A percentile compares a stretch with the other conserved stretches of the same genome.
Conservation (phyloP, 495 filamentous ascomycete genomes). For the Apodospora peruviana region DNA sequence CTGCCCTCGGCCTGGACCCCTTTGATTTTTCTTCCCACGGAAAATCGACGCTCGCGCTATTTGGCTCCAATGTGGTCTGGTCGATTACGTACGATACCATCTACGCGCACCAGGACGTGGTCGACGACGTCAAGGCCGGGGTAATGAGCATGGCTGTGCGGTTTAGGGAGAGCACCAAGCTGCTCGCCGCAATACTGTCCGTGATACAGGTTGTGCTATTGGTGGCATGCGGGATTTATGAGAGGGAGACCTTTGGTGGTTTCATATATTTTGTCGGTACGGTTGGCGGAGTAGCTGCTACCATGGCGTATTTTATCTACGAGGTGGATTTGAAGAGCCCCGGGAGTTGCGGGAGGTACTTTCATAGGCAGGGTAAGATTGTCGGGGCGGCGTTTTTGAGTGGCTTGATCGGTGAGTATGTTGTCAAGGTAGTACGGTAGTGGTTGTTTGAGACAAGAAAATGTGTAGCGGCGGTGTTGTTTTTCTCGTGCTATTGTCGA, state of each 20-base stretch:
- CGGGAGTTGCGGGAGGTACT: constrained; percentile 34
- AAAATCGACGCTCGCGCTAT: constrained; percentile 4
- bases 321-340: constrained; percentile 30
- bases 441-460: neutral
- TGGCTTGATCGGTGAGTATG: neutral
- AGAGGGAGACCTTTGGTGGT: neutral
- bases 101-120: constrained; percentile 27
- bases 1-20: neutral
- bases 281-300: constrained; percentile 19
- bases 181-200: neutral
- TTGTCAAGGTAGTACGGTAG: neutral
- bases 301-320: constrained; percentile 27
- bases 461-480: no score
- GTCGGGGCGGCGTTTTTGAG: neutral
- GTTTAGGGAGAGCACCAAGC: neutral
- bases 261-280: constrained; percentile 22
- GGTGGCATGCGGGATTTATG: neutral
- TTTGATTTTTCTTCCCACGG: no score
- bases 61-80: constrained; percentile 17
- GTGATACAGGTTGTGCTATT: neutral
- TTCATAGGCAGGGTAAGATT: constrained; percentile 4
- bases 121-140: constrained; percentile 22
- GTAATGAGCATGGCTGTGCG: constrained; percentile 11
- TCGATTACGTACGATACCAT: constrained; percentile 27
- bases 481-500: no score